These are phyloP conservation scores for Oryza brachyantha DNA, from an alignment of 176 grass and related monocot genomes.

Conservation along the genomic window DNA sequence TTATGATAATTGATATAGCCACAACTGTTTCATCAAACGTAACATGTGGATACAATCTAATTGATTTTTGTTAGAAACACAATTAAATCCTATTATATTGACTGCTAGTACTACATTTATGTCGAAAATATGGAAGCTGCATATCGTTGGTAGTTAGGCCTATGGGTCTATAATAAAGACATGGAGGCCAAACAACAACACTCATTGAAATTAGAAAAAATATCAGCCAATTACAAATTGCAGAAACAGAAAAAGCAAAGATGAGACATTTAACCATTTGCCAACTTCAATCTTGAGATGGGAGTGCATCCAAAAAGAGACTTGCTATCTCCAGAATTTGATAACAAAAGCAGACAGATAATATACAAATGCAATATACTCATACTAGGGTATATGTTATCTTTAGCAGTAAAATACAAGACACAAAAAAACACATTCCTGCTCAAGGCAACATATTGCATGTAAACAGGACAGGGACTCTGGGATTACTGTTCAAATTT, in stretches of 20 bases:
- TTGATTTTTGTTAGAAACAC: neutral
- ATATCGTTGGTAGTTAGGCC: neutral
- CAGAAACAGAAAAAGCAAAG: neutral
- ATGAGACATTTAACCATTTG: constrained; percentile 9
- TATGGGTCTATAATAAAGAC: neutral
- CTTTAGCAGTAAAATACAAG: neutral
- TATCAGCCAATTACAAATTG: neutral
- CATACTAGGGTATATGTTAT: neutral
- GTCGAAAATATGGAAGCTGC: neutral
- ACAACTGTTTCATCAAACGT: neutral
- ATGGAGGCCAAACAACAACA: neutral
- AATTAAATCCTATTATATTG: neutral
- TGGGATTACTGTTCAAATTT: neutral
- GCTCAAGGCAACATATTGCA: neutral
- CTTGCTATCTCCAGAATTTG: neutral
- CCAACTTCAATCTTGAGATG: neutral
- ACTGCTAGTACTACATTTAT: too few species aligned
- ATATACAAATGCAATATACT: too few species aligned
- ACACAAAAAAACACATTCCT: neutral
- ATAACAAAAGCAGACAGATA: neutral
- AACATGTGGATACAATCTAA: neutral
- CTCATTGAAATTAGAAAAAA: neutral
- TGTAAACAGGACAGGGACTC: neutral
- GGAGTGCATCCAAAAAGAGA: neutral
- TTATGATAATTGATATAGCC: neutral